Evolutionary conservation across 352 stramenopile genomes (phyloP), one percentile per base, ranked within the genome.

Genomic region (Globisporangium nagaii): DNA sequence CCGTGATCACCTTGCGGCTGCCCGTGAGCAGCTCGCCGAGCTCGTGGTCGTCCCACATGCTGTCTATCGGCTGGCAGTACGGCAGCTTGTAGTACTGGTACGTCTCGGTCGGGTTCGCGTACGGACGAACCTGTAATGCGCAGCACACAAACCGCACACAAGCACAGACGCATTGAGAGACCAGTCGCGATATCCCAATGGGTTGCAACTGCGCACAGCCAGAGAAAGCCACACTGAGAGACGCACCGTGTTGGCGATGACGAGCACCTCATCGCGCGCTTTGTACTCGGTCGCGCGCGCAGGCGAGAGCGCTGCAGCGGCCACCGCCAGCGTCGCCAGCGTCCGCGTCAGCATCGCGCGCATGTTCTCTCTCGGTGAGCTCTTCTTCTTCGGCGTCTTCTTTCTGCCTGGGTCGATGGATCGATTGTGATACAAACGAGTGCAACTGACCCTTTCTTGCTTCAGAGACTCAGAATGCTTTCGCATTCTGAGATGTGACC

Each of bases 51-150:
- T 98, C 89, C 62, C 79, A 88, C 56, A 95, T 75, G 25, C 72
- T 69, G 60, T 91, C 79, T 48, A 85, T 86, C 9, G 78, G 75
- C 53, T 92, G 85, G 67, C 96, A 99, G 79, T 96, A 99, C 25
- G 96, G 96, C 39, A 99, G 75, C 44, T 92, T 98, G 75, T 99
- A 99, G 75, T 99, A 99, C 66, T 97, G 87, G 70, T 99, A 99
- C 47, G 96, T 99, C 70, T 99, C 96, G 3, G 90, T 98, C 20
- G 95, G 96, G 74, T 99, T 99, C 44, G 97, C 97, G 58, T 98
- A 99, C 31, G 96, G 96, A 17, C 94, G 95, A 44, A 86, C 69
- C 71, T 85, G 42, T 13, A 41, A 9, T 17, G 12, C 20, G 17
- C n/a, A 36, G 10, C 20, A 7, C 44, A 35, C 31, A 40, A 8